A percentile compares a stretch with the other conserved stretches of the same genome.
Conservation (phyloP, 208 protist species). For the Acanthamoeba quina region DNA sequence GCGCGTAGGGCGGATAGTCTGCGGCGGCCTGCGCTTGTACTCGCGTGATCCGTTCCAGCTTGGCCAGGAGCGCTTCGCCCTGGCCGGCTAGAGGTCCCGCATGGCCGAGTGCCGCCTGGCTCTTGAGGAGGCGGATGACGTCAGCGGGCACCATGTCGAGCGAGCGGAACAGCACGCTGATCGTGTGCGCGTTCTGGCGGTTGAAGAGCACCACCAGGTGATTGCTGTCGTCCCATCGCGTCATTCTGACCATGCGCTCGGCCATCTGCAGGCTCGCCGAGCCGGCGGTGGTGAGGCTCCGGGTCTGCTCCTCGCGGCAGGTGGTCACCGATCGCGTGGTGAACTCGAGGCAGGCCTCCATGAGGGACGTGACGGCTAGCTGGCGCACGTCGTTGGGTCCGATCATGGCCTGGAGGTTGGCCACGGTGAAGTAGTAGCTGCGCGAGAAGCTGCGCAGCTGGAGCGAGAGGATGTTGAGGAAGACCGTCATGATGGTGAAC, state of each 20-base stretch:
- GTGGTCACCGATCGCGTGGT: conserved; percentile 10
- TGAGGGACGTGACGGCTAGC: conserved; percentile 3
- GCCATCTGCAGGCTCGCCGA: not conserved
- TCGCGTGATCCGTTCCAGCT: conserved; percentile 5
- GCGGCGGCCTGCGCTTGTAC: not conserved
- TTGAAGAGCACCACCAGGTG: conserved; percentile 25
- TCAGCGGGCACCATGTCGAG: not conserved
- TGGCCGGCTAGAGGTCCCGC: not conserved
- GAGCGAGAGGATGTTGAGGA: conserved; percentile 19
- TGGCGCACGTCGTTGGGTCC: not conserved
- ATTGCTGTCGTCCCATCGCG: not conserved
- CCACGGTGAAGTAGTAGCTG: not conserved
- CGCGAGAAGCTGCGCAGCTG: not conserved
- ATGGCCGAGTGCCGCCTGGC: not conserved
- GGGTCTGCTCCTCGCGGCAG: conserved; percentile 17
- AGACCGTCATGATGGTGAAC: conserved; percentile 19
- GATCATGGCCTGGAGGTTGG: not conserved
- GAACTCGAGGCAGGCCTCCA: not conserved
- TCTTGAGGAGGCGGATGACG: not conserved
- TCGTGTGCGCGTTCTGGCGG: not conserved
- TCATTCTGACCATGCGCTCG: conserved; percentile 2
- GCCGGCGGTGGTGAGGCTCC: not conserved
- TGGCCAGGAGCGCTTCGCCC: not conserved
- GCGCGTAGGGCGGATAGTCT: not conserved
- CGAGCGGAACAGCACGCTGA: not conserved